Evolutionary conservation across 2,329 filamentous ascomycete genomes (phyloP), one percentile per base, ranked within the genome.

Genomic region (Teratosphaeria nubilosa): DNA sequence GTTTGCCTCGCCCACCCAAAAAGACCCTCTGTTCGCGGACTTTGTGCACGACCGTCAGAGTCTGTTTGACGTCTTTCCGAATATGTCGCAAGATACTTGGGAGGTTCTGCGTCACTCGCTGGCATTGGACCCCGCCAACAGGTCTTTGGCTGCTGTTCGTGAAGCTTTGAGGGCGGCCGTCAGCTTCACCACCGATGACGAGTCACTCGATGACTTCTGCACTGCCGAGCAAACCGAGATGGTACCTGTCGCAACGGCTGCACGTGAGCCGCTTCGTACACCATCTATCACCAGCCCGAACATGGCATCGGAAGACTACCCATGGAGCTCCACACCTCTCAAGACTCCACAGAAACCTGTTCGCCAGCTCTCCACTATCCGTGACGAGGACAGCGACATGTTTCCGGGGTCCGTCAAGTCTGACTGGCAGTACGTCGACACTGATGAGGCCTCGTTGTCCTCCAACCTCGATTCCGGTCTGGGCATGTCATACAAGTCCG

Each of bases 71-170:
- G 90, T 97, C 68, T 99, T 99, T 74, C 91, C 94, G 45, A 91
- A 89, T 74, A 96, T 99, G 92, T 97, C 92, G 54, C 90, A 96
- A 73, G 94, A 99, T 74, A 96, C 94, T 0, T 99, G 89, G 69
- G 91, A 96, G 74, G 90, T 99, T 65, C 85, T 99, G 74, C 85
- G 86, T 56, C 83, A 95, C 75, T 95, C 90, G 73, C 84, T 99
- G 83, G 90, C 90, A 67, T 77, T 99, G 65, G 92, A 99, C 70
- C 94, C 94, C 11, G 83, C 82, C 73, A 95, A 91, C 79, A 88
- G 94, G 57, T 95, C 91, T 34, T 79, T 99, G 54, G 78, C 82
- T 32, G 88, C 84, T 60, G 85, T 90, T 60, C 89, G 89, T 65
- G 83, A 90, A 55, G 88, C 89, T 56, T 83, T 99, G 34, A 76